Conservation (phyloP, 768 basidiomycete species). For the Boletales sp. region DNA sequence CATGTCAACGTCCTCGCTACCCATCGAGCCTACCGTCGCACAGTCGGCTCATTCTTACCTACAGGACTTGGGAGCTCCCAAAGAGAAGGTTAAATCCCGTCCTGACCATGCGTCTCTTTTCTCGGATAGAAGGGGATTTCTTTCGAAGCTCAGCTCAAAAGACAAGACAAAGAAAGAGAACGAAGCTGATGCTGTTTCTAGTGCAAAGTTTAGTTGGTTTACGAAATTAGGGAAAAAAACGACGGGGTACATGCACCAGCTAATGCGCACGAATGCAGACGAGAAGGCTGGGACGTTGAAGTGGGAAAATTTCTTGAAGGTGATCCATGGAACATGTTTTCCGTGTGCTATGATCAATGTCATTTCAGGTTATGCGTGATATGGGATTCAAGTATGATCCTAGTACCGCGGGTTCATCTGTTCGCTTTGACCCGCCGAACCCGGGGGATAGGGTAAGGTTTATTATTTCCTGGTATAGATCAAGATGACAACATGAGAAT, state of each 20-base stretch:
- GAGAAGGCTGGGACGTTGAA: constrained; percentile 64
- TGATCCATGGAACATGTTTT: constrained; percentile 21
- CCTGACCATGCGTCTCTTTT: constrained; percentile 54
- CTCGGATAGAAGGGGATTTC: constrained; percentile 42
- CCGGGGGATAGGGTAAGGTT: constrained; percentile 40
- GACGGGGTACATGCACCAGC: constrained; percentile 56
- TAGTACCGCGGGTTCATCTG: constrained; percentile 77
- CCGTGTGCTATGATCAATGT: not conserved
- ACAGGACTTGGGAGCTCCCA: constrained; percentile 46
- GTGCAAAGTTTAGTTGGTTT: constrained; percentile 53
- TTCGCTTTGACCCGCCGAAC: constrained; percentile 76
- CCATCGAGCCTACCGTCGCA: constrained; percentile 48
- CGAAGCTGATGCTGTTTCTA: constrained; percentile 18
- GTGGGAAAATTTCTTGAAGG: constrained; percentile 79
- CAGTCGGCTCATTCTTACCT: constrained; percentile 74
- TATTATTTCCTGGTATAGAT: not conserved
- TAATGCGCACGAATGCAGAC: constrained; percentile 54
- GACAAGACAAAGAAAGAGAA: constrained; percentile 33
- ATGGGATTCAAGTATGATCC: constrained; percentile 76
- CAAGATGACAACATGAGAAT: constrained; percentile 1
- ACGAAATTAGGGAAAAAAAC: constrained; percentile 58
- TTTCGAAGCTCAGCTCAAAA: constrained; percentile 43
- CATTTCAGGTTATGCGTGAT: constrained; percentile 62
- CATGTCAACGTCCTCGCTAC: constrained; percentile 40
- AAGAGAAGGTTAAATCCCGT: constrained; percentile 70